Evolutionary conservation across 768 basidiomycete genomes (phyloP).

Genomic region (Suillus sp.): DNA sequence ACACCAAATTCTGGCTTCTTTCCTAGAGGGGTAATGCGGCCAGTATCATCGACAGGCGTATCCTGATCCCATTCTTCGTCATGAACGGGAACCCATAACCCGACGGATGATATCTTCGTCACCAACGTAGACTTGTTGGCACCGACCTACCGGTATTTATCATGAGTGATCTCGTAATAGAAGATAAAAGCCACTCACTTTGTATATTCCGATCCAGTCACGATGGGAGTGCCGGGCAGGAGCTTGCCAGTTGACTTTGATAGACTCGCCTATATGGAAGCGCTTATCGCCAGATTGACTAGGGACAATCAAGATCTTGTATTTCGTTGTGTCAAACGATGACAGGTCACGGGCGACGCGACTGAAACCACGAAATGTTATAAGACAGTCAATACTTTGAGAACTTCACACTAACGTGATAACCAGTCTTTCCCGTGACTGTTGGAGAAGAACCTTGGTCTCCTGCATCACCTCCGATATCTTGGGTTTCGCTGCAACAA

Average conservation of each 20-base stretch:
- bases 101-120: conserved; percentile 82
- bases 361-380: conserved; percentile 35
- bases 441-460: conserved; percentile 87
- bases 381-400: conserved; percentile 4
- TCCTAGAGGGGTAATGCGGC: conserved; percentile 36
- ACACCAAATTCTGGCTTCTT: conserved; percentile 58
- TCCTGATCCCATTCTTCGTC: conserved; percentile 95
- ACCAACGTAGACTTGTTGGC: conserved; percentile 84
- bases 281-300: conserved; percentile 52
- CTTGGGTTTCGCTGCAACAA: conserved; percentile 71
- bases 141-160: conserved; percentile 56
- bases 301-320: conserved; percentile 64
- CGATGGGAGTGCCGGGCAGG: conserved; percentile 83
- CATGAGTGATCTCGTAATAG: conserved; percentile 8
- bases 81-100: conserved; percentile 92
- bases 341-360: conserved; percentile 84
- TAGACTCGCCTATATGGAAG: conserved; percentile 92
- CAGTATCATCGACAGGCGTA: conserved; percentile 52
- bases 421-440: conserved; percentile 86
- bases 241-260: conserved; percentile 84
- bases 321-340: conserved; percentile 77
- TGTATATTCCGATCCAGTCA: conserved; percentile 96
- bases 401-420: conserved; percentile 69
- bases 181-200: conserved; percentile 45
- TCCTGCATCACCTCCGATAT: conserved; percentile 92